phyloP scores from a whole-genome alignment of 192 early-diverging fungal genomes.

The Umbelopsis ramanniana region DNA sequence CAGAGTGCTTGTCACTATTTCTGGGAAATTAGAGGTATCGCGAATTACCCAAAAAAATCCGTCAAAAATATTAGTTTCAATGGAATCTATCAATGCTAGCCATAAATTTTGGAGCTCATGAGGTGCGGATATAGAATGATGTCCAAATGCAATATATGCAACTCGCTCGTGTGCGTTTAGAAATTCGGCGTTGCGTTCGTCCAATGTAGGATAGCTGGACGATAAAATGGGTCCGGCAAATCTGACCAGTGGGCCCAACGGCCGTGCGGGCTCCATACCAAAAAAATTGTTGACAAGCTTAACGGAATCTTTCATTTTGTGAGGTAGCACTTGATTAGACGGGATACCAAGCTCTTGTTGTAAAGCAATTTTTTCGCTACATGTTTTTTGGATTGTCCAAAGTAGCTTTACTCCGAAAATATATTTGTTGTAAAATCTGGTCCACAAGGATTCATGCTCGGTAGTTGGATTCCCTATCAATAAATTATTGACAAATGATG shows the following conservation, averaged over 20 bases:
- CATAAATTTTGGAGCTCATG: conserved; percentile 23
- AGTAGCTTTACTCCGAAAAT: background rate
- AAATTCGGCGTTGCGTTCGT: conserved; percentile 10
- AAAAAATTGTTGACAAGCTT: conserved; percentile 33
- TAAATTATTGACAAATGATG: background rate
- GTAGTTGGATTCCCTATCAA: background rate
- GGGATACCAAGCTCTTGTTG: background rate
- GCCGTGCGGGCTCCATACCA: conserved; percentile 29
- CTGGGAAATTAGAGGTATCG: background rate
- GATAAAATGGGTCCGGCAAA: conserved; percentile 36
- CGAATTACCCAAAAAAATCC: conserved; percentile 39
- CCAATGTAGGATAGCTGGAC: conserved; percentile 30
- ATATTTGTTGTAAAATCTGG: background rate
- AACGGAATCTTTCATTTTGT: background rate
- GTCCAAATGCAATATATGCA: conserved; percentile 39
- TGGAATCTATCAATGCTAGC: conserved; percentile 20
- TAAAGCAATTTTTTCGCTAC: background rate
- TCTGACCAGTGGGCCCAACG: conserved; percentile 31
- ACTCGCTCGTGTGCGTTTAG: conserved; percentile 27
- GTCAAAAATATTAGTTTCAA: conserved; percentile 29
- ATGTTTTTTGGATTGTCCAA: background rate
- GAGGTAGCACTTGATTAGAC: background rate
- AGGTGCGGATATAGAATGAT: background rate
- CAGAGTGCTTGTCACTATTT: background rate
- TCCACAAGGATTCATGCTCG: background rate